A percentile compares a stretch with the other conserved stretches of the same genome.
Evolutionary conservation across 2,329 filamentous ascomycete genomes (phyloP).

Genomic region (Aspergillus sp.): DNA sequence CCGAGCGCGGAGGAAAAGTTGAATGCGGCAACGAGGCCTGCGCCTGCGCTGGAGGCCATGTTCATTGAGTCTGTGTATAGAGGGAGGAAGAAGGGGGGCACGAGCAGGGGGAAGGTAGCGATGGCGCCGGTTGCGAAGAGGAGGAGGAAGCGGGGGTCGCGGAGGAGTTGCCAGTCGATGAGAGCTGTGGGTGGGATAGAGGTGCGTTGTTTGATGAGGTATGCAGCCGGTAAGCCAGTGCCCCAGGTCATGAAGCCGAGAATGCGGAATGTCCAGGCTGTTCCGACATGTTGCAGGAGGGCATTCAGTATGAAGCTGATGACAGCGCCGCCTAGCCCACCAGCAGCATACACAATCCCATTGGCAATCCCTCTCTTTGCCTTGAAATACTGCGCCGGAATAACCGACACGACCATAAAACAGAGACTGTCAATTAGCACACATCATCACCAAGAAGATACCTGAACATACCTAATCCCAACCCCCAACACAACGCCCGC

Average conservation of each 20-base stretch:
- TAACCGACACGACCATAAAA: constrained; percentile 46
- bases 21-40: constrained; percentile 57
- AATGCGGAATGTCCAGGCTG: constrained; percentile 31
- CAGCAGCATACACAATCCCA: constrained; percentile 37
- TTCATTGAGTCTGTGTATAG: constrained; percentile 54
- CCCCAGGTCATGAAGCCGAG: constrained; percentile 49
- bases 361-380: constrained; percentile 52
- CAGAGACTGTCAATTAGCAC: constrained; percentile 15
- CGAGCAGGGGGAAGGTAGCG: constrained; percentile 57
- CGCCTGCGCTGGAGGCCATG: constrained; percentile 49
- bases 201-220: constrained; percentile 39
- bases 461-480: constrained; percentile 33
- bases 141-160: constrained; percentile 46
- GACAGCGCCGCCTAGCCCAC: constrained; percentile 53
- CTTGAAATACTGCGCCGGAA: constrained; percentile 53
- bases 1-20: constrained; percentile 58
- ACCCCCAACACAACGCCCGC: constrained; percentile 46
- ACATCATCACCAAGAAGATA: constrained; percentile 18
- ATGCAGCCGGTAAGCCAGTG: constrained; percentile 54
- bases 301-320: constrained; percentile 48
- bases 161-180: constrained; percentile 51
- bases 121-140: constrained; percentile 53
- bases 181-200: constrained; percentile 36
- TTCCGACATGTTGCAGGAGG: constrained; percentile 36
- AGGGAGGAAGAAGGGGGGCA: constrained; percentile 59